Evolutionary conservation across 2,329 filamentous ascomycete genomes (phyloP), one percentile per base, ranked within the genome.

Genomic region (Pseudocercospora musae): DNA sequence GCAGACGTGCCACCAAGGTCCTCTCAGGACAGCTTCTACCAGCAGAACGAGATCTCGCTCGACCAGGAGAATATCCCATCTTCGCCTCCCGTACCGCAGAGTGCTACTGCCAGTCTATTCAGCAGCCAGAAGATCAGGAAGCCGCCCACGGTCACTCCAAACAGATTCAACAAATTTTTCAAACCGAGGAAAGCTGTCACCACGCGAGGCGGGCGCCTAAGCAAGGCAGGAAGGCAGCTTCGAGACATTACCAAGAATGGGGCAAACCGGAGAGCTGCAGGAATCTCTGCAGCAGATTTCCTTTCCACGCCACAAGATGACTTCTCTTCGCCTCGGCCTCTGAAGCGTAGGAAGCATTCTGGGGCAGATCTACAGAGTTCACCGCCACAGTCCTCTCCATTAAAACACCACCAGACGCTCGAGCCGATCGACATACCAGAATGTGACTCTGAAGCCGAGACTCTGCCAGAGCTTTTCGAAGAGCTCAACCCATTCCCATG

Each of bases 101-200:
- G 58, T 62, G 46, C 33, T n/a, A 20, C 58, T 33, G 42, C 33
- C 49, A 49, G 60, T 46, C 18, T 59, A 9, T 40, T 57, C 40
- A 72, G 65, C 68, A 70, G 72, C 54, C 62, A 66, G 23, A 82
- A 81, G 68, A 75, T 74, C 40, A 80, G 74, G 66, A 79, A 77
- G 62, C 78, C 79, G 31, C 80, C 81, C 5, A 80, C 80, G 27
- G 80, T 83, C 66, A 83, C 81, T 0, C 81, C 81, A 6, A 81
- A 80, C 68, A 77, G 81, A 61, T 82, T 83, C 72, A 81, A 72
- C 53, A 78, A 78, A 64, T 83, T 83, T 73, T 83, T 83, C 72
- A 81, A 79, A 11, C 81, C 80, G 10, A 74, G 79, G 52, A 70
- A 65, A n/a, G 74, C 76, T 3, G 66, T 71, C 40, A 70, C 69